Base-by-base conservation (phyloP, 371 early-diverging fungal genomes). In the Apophysomyces variabilis region DNA sequence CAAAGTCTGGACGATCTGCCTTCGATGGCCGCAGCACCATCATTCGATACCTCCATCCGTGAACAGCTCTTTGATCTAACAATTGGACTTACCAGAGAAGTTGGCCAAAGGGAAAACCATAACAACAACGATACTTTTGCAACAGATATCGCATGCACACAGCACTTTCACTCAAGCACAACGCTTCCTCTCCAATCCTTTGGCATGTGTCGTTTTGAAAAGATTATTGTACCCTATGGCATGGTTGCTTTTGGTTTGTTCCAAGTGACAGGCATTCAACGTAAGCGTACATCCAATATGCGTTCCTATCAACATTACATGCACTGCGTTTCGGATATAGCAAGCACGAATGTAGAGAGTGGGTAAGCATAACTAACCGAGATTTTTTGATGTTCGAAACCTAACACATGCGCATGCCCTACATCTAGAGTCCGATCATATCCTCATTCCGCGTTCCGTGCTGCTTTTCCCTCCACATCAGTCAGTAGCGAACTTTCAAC, bases 221-320 rank as follows among this genome's bases (percentile, higher is more conserved):
- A 67, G 5, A 72, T 79, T n/a, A 58, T 72, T 18, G 67, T 79
- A 61, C 79, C 76, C 5, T 79, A 79, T 44, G 74, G 79, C 32
- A 38, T 21, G 26, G 57, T 79, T 43, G 39, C 68, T 3, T 79
- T 79, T 67, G 76, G 73, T 38, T 66, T 72, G 3, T 68, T 68
- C 50, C 72, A 74, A 21, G 50, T 79, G 1, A 72, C 68, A 5
- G 57, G 61, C 3, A 44, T 67, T 9, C 26, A 38, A 9, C 57
- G 43, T 16, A 32, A 16, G 12, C 13, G 13, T 43, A 38, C 62
- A 14, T 54, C 54, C 13, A 44, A 59, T 57, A 44, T 63, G 58
- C 26, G 46, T 14, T 13, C 63, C 7, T 65, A 67, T 35, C 62
- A 54, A 21, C 61, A 67, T 59, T 58, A 59, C 39, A 45, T 65